Conservation (phyloP, 768 basidiomycete genomes). For the Crepidotus variabilis region DNA sequence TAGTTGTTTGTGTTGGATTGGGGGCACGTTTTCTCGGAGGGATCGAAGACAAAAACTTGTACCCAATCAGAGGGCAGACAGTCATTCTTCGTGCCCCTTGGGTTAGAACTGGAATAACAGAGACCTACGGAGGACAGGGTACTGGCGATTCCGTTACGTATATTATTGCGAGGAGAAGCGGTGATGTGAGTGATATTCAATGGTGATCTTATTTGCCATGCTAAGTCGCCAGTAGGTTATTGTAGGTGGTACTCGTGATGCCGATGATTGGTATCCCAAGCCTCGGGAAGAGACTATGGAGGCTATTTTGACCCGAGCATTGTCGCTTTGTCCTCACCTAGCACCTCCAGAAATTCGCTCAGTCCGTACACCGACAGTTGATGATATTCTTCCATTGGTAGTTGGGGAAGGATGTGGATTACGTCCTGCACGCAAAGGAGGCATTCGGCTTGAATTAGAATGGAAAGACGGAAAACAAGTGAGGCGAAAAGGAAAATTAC, state of each 20-base stretch:
- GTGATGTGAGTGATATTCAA: conserved; percentile 36
- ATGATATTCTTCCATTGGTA: conserved; percentile 46
- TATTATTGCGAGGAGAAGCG: conserved; percentile 59
- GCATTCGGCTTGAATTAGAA: conserved; percentile 54
- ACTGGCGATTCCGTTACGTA: conserved; percentile 48
- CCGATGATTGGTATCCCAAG: conserved; percentile 68
- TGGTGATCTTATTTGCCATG: background rate
- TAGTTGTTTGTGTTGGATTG: conserved; percentile 71
- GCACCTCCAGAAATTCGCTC: conserved; percentile 47
- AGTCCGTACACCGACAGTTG: conserved; percentile 36
- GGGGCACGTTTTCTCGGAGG: conserved; percentile 75
- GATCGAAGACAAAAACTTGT: conserved; percentile 71
- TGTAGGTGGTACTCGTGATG: conserved; percentile 55
- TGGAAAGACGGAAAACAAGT: conserved; percentile 28
- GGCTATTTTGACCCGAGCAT: conserved; percentile 50
- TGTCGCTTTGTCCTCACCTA: conserved; percentile 55
- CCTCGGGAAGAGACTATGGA: conserved; percentile 61
- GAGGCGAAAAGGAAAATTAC: conserved; percentile 15
- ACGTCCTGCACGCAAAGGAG: conserved; percentile 54
- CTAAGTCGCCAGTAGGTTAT: conserved; percentile 33
- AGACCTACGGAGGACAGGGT: conserved; percentile 29
- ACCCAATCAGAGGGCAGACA: conserved; percentile 83
- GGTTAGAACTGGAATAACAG: conserved; percentile 53
- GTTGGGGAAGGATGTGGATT: conserved; percentile 53
- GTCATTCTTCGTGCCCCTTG: conserved; percentile 70